Conservation (phyloP, 345 rosid species). For the Psidium guajava region DNA sequence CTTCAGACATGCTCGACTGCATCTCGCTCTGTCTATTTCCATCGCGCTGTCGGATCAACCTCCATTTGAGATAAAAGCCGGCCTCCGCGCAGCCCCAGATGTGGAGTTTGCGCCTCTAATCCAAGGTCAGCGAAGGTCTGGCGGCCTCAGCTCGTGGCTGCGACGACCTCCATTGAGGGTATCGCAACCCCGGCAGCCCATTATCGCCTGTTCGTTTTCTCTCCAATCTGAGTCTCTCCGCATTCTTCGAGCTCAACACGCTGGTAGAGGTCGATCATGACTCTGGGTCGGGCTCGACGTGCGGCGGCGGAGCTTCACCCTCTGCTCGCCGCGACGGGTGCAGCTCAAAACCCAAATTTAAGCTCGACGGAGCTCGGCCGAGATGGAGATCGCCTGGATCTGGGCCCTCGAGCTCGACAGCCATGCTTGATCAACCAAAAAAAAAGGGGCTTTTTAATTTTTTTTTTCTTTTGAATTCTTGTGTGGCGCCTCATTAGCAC, state of each 20-base stretch:
- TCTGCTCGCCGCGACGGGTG: neutral
- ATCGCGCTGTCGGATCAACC: neutral
- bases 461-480: too few relatives aligned
- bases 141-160: neutral
- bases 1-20: too few relatives aligned
- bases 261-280: neutral
- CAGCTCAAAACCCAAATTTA: neutral
- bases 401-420: neutral
- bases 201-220: neutral
- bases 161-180: neutral
- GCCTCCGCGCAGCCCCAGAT: neutral
- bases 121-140: neutral
- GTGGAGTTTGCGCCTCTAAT: neutral
- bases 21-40: too few relatives aligned
- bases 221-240: too few relatives aligned
- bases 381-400: rapidly evolving
- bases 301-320: neutral
- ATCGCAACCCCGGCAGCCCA: neutral
- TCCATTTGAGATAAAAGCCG: neutral
- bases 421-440: neutral
- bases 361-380: neutral
- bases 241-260: neutral
- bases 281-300: neutral
- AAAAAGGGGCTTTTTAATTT: too few relatives aligned
- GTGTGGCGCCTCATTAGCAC: neutral